Evolutionary conservation across 129 eudicot genomes (phyloP), one percentile per base, ranked within the genome.

Genomic region (Logfia minima): DNA sequence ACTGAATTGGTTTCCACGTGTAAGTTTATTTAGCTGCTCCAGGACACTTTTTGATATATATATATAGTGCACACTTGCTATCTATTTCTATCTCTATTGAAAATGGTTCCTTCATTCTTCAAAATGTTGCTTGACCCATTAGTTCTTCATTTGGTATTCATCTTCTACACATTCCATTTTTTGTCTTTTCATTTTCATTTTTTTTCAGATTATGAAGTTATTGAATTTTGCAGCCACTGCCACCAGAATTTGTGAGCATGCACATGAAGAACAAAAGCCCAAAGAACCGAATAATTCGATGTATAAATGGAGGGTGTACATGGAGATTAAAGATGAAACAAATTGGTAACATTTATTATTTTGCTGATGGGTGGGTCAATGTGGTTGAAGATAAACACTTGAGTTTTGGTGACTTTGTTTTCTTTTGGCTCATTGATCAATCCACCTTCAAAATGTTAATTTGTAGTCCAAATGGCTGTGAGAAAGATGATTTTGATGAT

Each of bases 191-290:
- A 34, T 5, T 16, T 8, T 26, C 0, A 4, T 0, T 35, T 0
- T 35, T 6, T 13, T 37, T 35, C 24, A 7, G 37, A 45, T 45
- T 11, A 45, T 72, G 29, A 59, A 68, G 8, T 52, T 8, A 0
- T 37, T 29, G n/a, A 19, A 48, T 17, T 66, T 80, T 56, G 79
- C 79, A 80, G 83, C 32, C 60, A 53, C 65, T 80, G 28, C 83
- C 83, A 35, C 62, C 31, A 18, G 74, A 48, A 24, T 73, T 73
- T 19, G 70, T 67, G 14, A 14, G 23, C 67, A 64, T 9, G 65
- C 60, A 80, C 32, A 51, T 73, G 62, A 55, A 80, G 16, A 45
- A 45, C 75, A 41, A 80, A 17, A 80, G 56, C 41, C 61, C 70
- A 6, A 26, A 73, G 5, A 2, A 26, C 63, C 75, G 75, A 37